Base-by-base conservation (phyloP, 306 rosid species). In the Dryas alaskensis region DNA sequence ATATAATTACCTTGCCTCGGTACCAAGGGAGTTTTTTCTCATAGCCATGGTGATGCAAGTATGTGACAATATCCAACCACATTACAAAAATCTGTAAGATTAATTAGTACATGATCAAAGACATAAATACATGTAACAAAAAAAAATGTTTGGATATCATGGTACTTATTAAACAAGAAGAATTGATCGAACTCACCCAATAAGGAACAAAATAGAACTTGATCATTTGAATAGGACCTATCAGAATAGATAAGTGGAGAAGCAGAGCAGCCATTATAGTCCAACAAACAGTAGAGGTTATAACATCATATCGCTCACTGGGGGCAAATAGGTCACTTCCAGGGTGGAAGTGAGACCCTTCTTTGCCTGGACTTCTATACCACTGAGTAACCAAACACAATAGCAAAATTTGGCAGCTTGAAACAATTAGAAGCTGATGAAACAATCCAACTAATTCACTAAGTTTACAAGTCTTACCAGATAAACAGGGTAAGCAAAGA, bases 61-160 rank as follows among this genome's bases (percentile, higher is more conserved):
- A 92, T 0, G 98, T 90, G 64, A 92, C 98, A 10, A 83, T n/a
- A 70, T 92, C 98, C 80, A 92, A 54, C 98, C 98, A 92, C 90
- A 87, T 81, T 19, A 92, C 54, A 59, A 87, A 92, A 46, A 89
- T 73, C 97, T 92, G 76, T 12, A 9, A 5, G 67, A 27, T 27
- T 27, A 40, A 14, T 1, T 48, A 47, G 51, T 0, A 3, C 67
- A 31, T 39, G 47, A 39, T 61, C 67, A 61, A 61, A 39, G 46
- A 44, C 6, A 25, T 7, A 3, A 5, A 13, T 5, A 14, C 7
- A 10, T 58, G 13, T 43, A 39, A 37, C 53, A 44, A 4, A 22
- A 22, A 40, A 3, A 12, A 71, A 52, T 11, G 5, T 19, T 6
- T 5, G 10, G 49, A n/a, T 5, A 45, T 8, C 48, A 8, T 7